Evolutionary conservation across 2,329 filamentous ascomycete species (phyloP).

Genomic region (Colletotrichum plurivorum): DNA sequence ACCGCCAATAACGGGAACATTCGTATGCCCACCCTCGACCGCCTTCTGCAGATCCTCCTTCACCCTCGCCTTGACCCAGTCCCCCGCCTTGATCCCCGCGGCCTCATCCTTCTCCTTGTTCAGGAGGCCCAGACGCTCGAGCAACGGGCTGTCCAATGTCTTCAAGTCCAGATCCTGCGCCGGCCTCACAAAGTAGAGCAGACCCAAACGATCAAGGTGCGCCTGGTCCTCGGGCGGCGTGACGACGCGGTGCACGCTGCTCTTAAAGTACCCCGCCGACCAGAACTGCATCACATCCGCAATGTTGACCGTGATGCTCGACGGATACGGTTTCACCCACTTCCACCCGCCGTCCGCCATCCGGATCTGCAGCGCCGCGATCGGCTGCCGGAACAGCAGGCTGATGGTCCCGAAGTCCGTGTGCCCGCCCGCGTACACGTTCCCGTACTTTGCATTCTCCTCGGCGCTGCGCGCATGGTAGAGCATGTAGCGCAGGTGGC

Average conservation of each 20-base stretch:
- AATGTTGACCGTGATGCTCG: slow-evolving; percentile 67
- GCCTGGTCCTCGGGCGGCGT: slow-evolving; percentile 59
- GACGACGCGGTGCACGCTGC: slow-evolving; percentile 59
- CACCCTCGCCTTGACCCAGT: too few relatives aligned
- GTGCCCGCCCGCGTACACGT: slow-evolving; percentile 59
- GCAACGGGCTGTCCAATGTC: too few relatives aligned
- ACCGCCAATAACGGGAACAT: too few relatives aligned
- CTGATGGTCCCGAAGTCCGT: slow-evolving; percentile 71
- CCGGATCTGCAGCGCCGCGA: slow-evolving; percentile 69
- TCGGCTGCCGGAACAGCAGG: slow-evolving; percentile 70
- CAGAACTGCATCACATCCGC: slow-evolving; percentile 65
- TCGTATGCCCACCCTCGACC: too few relatives aligned
- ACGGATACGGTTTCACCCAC: slow-evolving; percentile 60
- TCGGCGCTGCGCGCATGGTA: slow-evolving; percentile 64
- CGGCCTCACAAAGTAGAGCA: slow-evolving; percentile 55
- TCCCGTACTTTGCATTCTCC: slow-evolving; percentile 55
- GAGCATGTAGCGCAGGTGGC: slow-evolving; percentile 73
- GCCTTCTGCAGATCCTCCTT: too few relatives aligned
- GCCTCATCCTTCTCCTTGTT: too few relatives aligned
- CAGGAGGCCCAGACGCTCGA: too few relatives aligned
- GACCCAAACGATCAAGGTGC: slow-evolving; percentile 61
- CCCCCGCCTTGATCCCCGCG: too few relatives aligned
- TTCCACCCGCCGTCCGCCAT: slow-evolving; percentile 60
- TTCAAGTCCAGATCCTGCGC: too few relatives aligned
- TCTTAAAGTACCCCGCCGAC: slow-evolving; percentile 61